These are phyloP conservation scores for Larix kaempferi DNA, from an alignment of 75 land plant species.

Conservation along the genomic window DNA sequence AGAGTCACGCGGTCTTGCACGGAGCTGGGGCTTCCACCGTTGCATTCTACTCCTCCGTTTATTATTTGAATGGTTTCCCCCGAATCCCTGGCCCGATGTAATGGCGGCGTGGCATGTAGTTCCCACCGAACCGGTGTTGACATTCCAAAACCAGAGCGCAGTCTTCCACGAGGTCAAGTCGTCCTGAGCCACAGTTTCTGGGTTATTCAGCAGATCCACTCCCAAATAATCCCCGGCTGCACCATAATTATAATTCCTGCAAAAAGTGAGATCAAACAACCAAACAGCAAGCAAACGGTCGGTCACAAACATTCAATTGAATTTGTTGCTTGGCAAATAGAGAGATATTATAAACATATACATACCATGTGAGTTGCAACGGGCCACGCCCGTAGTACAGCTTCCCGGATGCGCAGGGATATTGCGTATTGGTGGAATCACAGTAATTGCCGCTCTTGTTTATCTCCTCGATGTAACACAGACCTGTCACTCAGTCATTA, in stretches of 20 bases:
- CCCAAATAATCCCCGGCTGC: slow-evolving; percentile 13
- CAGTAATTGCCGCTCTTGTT: neutral
- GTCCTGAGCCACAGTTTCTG: slow-evolving; percentile 1
- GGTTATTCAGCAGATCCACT: slow-evolving; percentile 6
- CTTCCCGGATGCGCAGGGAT: neutral
- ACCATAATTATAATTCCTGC: slow-evolving; percentile 16
- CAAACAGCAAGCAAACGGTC: too few species aligned
- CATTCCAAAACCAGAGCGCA: slow-evolving; percentile 15
- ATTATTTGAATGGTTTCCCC: slow-evolving; percentile 1
- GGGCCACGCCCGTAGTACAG: slow-evolving; percentile 1
- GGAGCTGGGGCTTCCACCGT: too few species aligned
- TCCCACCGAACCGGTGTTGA: neutral
- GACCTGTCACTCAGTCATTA: too few species aligned
- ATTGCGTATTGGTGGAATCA: neutral
- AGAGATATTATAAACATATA: too few species aligned
- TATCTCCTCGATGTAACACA: too few species aligned
- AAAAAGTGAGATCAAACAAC: too few species aligned
- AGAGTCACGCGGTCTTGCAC: too few species aligned
- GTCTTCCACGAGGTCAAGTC: neutral
- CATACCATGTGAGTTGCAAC: neutral
- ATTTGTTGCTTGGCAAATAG: too few species aligned
- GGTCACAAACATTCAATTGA: too few species aligned
- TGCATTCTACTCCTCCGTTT: slow-evolving; percentile 1
- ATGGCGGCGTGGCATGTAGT: neutral
- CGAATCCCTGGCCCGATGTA: neutral